Evolutionary conservation across 148 eudicot species (phyloP), one percentile per base, ranked within the genome.

Genomic region (Cornus controversa): DNA sequence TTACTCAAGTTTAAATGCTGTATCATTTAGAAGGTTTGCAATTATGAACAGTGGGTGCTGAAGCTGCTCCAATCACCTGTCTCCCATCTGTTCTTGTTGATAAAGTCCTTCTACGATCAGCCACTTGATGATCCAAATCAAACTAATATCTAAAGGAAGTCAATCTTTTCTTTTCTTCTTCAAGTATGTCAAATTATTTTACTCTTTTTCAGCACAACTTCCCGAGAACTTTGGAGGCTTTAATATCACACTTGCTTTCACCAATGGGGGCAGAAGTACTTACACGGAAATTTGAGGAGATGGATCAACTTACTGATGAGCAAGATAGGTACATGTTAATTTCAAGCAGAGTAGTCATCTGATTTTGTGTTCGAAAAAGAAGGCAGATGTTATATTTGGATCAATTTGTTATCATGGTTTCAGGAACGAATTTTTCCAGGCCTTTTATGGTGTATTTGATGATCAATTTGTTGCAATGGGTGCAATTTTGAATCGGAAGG

Each of bases 231-330:
- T 82, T 94, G 78, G 98, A 93, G 88, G 94, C 90, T 79, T 88
- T 89, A 69, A 78, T 94, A 78, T 78, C 89, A 70, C 98, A 92
- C 88, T 80, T 90, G 86, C 92, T 94, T 70, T 92, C 98, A 9
- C 97, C 97, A 31, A 88, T 93, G 66, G 98, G 92, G 64, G 90
- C 93, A 70, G 99, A 96, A 91, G 94, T 92, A 72, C 93, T 96
- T 75, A 93, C 98, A 57, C 79, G 91, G 77, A 96, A 90, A 84
- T 90, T 92, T 80, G 99, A 93, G 73, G 91, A 90, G 84, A 86
- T 91, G 83, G 98, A 92, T 86, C 89, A 85, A 75, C 80, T 72
- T 73, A 80, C 85, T 81, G 81, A 83, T n/a, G 90, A 85, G 82
- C 97, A 91, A 78, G 86, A 91, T 58, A 75, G 92, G 94, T 88